Evolutionary conservation across 202 grass and related monocot genomes (phyloP).

Genomic region (Eragrostis tef): DNA sequence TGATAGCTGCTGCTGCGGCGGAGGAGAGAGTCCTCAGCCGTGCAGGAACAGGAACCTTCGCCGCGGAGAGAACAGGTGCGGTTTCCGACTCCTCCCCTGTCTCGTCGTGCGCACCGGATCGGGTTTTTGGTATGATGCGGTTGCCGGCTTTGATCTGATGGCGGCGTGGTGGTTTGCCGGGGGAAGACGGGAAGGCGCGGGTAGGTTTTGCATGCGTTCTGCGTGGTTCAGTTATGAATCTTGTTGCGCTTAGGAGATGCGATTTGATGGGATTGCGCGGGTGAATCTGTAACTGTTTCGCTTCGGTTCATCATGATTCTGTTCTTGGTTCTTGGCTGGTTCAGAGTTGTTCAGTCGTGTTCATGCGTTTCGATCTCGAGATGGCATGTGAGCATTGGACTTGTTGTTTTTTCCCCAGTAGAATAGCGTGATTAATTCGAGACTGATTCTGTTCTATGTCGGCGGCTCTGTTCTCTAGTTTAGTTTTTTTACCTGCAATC

Average conservation of each 20-base stretch:
- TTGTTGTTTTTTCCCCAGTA: neutral
- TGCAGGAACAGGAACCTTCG: neutral
- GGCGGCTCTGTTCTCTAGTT: neutral
- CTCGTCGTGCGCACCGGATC: neutral
- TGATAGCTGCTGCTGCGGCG: slow-evolving; percentile 24
- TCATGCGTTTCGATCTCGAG: neutral
- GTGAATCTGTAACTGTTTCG: neutral
- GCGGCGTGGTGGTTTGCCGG: neutral
- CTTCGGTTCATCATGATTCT: neutral
- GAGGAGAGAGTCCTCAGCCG: neutral
- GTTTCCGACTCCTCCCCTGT: neutral
- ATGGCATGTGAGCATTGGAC: neutral
- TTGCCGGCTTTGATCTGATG: neutral
- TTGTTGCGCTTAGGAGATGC: neutral
- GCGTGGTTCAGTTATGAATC: neutral
- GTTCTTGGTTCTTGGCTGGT: neutral
- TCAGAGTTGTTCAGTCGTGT: neutral
- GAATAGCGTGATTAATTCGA: neutral
- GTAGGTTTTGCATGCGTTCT: neutral
- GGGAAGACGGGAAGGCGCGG: neutral
- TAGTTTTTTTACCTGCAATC: neutral
- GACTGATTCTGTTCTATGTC: neutral
- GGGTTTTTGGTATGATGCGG: neutral
- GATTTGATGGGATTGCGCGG: neutral
- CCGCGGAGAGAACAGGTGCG: slow-evolving; percentile 23